Conservation (phyloP, 1,284 basidiomycete genomes). For the Phylloporus sp. region DNA sequence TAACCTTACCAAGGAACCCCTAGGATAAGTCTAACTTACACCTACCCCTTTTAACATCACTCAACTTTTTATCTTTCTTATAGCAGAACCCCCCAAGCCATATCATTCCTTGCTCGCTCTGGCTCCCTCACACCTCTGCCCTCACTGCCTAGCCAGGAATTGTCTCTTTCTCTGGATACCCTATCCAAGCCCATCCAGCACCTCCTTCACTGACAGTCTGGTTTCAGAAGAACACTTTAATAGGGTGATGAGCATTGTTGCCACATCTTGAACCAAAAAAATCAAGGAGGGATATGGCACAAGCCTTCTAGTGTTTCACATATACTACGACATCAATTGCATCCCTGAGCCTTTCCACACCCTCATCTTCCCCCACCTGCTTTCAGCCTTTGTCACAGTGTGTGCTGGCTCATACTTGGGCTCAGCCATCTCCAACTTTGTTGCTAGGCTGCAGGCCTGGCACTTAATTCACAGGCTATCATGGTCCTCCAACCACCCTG, state of each 20-base stretch:
- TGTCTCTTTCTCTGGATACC: neutral
- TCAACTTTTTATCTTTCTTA: too few relatives aligned
- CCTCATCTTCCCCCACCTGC: too few relatives aligned
- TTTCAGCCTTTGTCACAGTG: constrained; percentile 7
- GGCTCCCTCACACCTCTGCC: neutral
- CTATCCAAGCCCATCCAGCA: too few relatives aligned
- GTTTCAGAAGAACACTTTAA: neutral
- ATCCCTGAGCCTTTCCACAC: neutral
- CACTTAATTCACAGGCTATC: constrained; percentile 38
- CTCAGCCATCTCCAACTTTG: constrained; percentile 31
- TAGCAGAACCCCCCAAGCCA: too few relatives aligned
- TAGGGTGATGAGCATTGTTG: constrained; percentile 18
- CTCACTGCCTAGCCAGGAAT: neutral
- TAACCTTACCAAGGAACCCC: too few relatives aligned
- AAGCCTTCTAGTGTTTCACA: constrained; percentile 36
- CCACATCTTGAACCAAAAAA: constrained; percentile 14
- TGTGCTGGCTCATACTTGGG: constrained; percentile 30
- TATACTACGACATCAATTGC: constrained; percentile 31
- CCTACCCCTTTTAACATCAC: too few relatives aligned
- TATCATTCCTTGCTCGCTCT: neutral
- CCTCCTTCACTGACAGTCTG: neutral
- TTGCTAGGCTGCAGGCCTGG: constrained; percentile 38
- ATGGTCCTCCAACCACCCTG: constrained; percentile 27
- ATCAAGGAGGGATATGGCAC: constrained; percentile 34
- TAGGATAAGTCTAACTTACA: too few relatives aligned